Evolutionary conservation across 805 yeast genomes (phyloP), one percentile per base, ranked within the genome.

Genomic region (Cyberlindnera maclurae): DNA sequence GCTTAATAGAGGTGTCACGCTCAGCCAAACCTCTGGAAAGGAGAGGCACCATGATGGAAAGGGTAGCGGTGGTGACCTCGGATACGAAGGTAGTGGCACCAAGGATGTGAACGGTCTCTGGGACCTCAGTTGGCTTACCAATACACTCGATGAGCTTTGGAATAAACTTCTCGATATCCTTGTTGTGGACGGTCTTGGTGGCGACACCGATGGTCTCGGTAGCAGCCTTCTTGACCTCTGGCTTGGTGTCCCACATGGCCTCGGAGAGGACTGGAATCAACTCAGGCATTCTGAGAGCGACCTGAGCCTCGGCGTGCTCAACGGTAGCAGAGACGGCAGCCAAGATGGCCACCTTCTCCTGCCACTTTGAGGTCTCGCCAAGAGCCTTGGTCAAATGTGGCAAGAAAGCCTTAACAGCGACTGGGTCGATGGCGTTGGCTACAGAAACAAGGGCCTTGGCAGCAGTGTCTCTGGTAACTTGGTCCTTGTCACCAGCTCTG

Each of bases 201-300:
- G 95, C 81, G 72, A 87, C 86, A 69, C 89, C 77, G 79, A 93
- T 88, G 68, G 97, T 87, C 60, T 80, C 81, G 57, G 93, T 84
- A 51, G 99, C 97, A 65, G 94, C 95, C 56, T 75, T 77, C 82
- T 93, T 93, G 65, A 93, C 98, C 64, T 93, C 97, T 71, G 77
- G 75, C 82, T 93, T 93, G 71, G 99, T 93, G 73, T 93, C 98
- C 99, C 99, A 93, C 97, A 93, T 93, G 60, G 97, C 87, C 77
- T 93, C 99, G 58, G 98, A 93, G 60, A 93, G 75, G 54, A 82
- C 93, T 69, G 99, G 98, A 61, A 93, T 90, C 67, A 93, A 80
- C 77, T 93, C 97, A 62, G 97, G 96, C 97, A 93, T 93, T 79
- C 98, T 88, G 62, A 93, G 78, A 57, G 98, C 96, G 56, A 93